phyloP scores from a whole-genome alignment of 2,329 filamentous ascomycete genomes.

The Xylariaceae sp. region DNA sequence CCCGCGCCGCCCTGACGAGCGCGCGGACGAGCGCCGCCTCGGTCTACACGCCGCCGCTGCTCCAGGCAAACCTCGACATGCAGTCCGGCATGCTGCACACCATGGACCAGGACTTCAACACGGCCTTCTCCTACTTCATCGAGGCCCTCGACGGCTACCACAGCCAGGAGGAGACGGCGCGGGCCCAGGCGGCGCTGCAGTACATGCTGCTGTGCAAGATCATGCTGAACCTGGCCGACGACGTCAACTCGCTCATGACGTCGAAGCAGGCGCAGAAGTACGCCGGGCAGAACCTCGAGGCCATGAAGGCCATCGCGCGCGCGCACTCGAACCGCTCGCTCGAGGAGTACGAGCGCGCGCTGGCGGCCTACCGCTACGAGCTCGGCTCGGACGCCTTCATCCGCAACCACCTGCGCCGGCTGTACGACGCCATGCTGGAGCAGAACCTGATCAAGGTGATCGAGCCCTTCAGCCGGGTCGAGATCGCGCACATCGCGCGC shows the following conservation, averaged over 20 bases:
- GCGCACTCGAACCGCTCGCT: constrained; percentile 92
- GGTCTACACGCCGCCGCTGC: constrained; percentile 89
- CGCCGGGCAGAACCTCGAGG: constrained; percentile 89
- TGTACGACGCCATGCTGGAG: constrained; percentile 98
- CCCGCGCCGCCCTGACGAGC: constrained; percentile 86
- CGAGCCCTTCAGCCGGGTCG: constrained; percentile 94
- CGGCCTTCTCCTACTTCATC: constrained; percentile 97
- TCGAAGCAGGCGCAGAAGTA: constrained; percentile 97
- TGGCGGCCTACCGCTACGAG: constrained; percentile 86
- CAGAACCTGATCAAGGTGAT: constrained; percentile 99
- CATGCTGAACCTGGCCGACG: constrained; percentile 95
- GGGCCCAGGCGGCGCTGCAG: constrained; percentile 94
- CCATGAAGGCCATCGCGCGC: constrained; percentile 97
- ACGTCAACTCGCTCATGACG: constrained; percentile 89
- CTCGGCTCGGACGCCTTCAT: constrained; percentile 93
- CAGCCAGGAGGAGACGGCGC: constrained; percentile 76
- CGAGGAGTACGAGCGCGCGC: constrained; percentile 92
- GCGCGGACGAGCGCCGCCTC: constrained; percentile 92
- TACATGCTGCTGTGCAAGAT: constrained; percentile 99
- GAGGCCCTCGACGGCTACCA: constrained; percentile 97
- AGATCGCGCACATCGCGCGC: constrained; percentile 93
- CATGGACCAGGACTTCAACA: constrained; percentile 98
- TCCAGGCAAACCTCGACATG: constrained; percentile 97
- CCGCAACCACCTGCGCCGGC: constrained; percentile 85
- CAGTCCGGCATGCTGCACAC: constrained; percentile 98